Evolutionary conservation across 2,329 filamentous ascomycete genomes (phyloP), one percentile per base, ranked within the genome.

Genomic region (Furcasterigmium sp.): DNA sequence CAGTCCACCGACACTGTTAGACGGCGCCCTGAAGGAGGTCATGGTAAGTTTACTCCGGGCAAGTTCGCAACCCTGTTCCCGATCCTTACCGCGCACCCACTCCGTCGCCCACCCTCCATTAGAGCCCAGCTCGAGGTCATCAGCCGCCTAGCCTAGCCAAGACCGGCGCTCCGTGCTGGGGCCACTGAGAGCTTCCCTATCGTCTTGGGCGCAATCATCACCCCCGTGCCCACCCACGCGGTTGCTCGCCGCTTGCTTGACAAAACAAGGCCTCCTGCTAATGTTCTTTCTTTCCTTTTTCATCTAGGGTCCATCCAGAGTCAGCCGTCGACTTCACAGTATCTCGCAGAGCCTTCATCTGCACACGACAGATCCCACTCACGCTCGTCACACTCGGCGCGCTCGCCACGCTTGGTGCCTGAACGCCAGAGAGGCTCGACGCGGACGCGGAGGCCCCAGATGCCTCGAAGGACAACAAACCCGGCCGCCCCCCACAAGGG

Each of bases 401-500:
- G 69, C 42, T 73, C 78, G 46, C 68, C 73, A 42, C 56, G 70
- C 56, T 49, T 69, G 52, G 59, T 62, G 36, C 56, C 68, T 44
- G 75, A 79, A 42, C 69, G 74, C 51, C 67, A 70, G 48, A 72
- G 72, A 53, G 64, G 67, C 37, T 60, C 64, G 19, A 32, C 32
- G 19, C 73, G 76, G 51, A 73, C 82, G 13, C 82, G 80, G 60
- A 94, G 91, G 61, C 89, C 89, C 15, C 67, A 77, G 10, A 78
- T 91, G 63, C 63, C 78, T 45, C 84, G 88, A 53, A 83, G 89
- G 48, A 74, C 83, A 45, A 89, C 88, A 19, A 87, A 78, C 44
- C 64, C 64, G 8, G 74, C 80, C 55, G 81, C 81, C 32, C 90
- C 89, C 3, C 81, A 91, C 59, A 84, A 88, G 42, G 87, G 91